Evolutionary conservation across 257 asterid genomes (phyloP).

Genomic region (Nicotiana tabacum): DNA sequence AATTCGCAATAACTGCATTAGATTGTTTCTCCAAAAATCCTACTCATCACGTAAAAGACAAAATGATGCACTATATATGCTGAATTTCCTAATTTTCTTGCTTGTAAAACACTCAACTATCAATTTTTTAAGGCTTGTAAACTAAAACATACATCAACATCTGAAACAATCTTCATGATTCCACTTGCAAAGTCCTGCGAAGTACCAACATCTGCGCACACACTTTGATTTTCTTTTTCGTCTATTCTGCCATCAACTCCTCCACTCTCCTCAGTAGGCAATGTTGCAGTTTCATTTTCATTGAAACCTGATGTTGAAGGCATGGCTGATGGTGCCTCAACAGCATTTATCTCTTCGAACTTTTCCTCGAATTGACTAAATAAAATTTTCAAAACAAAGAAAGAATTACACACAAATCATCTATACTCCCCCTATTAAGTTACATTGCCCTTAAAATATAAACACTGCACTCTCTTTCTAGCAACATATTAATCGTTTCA

Average conservation of each 20-base stretch:
- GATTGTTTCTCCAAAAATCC: not conserved
- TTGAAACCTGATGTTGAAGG: slow-evolving; percentile 49
- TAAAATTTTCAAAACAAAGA: not conserved
- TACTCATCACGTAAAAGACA: not conserved
- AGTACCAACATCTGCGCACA: slow-evolving; percentile 47
- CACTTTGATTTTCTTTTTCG: slow-evolving; percentile 47
- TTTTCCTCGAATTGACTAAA: slow-evolving; percentile 76
- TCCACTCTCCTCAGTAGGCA: slow-evolving; percentile 32
- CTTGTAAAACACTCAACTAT: not conserved
- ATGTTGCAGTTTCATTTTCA: slow-evolving; percentile 37
- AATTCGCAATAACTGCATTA: not conserved
- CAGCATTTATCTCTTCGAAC: slow-evolving; percentile 56
- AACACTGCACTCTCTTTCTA: not conserved
- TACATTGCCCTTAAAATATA: not conserved
- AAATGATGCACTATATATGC: not conserved
- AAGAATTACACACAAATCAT: not conserved
- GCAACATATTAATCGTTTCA: not conserved
- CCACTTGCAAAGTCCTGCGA: slow-evolving; percentile 70
- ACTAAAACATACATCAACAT: slow-evolving; percentile 69
- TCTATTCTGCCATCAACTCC: slow-evolving; percentile 37
- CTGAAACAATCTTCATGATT: slow-evolving; percentile 78
- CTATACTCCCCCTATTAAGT: not conserved
- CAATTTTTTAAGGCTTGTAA: not conserved
- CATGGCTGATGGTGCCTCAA: slow-evolving; percentile 40
- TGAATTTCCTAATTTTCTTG: not conserved